Conservation (phyloP, 1,284 basidiomycete genomes). For the Porogramme epimiltina region DNA sequence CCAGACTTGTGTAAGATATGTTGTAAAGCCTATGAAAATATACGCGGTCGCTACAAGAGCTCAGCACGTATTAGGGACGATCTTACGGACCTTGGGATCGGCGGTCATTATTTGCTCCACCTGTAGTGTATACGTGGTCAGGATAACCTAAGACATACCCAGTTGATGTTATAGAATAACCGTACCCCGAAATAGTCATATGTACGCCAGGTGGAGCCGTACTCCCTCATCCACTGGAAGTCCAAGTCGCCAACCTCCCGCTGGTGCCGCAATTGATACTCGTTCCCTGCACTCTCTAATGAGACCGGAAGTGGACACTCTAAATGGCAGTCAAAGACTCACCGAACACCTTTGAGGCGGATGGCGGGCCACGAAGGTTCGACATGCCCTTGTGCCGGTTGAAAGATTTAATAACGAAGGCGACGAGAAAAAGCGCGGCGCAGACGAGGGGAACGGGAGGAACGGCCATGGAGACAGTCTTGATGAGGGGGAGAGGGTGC, state of each 20-base stretch:
- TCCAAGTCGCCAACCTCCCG: constrained; percentile 24
- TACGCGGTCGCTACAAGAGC: no score
- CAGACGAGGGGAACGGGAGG: background rate
- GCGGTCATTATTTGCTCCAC: constrained; percentile 14
- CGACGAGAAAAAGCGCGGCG: background rate
- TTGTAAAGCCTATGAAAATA: constrained; percentile 23
- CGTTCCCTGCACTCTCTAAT: constrained; percentile 13
- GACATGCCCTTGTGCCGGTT: background rate
- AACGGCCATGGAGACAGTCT: no score
- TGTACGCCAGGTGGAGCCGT: constrained; percentile 25
- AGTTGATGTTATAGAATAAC: background rate
- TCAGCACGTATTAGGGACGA: background rate
- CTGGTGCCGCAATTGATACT: constrained; percentile 18
- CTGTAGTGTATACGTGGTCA: background rate
- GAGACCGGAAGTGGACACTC: no score
- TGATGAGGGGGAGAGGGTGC: no score
- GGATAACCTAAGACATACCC: background rate
- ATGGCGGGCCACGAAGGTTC: background rate
- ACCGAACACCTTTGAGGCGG: background rate
- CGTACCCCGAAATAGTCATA: constrained; percentile 20
- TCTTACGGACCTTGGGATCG: constrained; percentile 11
- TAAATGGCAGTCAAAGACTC: background rate
- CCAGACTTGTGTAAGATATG: constrained; percentile 30
- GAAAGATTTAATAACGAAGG: background rate
- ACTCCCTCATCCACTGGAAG: constrained; percentile 24